A percentile compares a stretch with the other conserved stretches of the same genome.
phyloP scores from a whole-genome alignment of 2,329 filamentous ascomycete species.

The Aspergillus sp. region DNA sequence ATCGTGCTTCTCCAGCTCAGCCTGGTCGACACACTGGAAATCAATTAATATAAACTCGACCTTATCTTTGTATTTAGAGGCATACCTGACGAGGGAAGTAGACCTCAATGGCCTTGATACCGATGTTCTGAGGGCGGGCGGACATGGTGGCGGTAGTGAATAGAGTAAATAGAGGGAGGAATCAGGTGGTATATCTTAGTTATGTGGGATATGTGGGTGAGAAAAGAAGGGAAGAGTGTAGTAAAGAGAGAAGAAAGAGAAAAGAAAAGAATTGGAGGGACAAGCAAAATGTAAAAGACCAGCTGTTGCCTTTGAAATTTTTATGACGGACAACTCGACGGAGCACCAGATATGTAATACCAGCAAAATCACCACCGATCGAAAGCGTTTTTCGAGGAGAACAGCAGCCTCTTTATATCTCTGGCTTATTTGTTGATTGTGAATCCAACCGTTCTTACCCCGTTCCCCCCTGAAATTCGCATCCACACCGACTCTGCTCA shows the following conservation, averaged over 20 bases:
- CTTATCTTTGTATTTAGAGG: neutral
- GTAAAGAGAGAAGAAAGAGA: constrained; percentile 6
- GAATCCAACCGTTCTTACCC: neutral
- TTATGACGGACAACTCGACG: no score
- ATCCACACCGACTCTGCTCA: neutral
- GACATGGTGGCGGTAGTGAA: constrained; percentile 50
- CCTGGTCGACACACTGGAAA: constrained; percentile 71
- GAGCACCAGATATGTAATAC: no score
- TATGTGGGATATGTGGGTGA: no score
- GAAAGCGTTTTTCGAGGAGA: no score
- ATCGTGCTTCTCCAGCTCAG: constrained; percentile 79
- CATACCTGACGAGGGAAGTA: constrained; percentile 80
- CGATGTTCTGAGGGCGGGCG: constrained; percentile 74
- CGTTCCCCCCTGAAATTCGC: neutral
- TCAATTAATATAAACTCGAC: constrained; percentile 9
- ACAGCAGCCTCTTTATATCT: no score
- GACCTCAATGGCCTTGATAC: constrained; percentile 88
- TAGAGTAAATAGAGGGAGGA: constrained; percentile 1
- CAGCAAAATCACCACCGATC: no score
- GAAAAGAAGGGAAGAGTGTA: neutral
- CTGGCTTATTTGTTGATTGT: no score
- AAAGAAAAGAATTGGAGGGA: constrained; percentile 1
- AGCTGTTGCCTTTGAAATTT: neutral
- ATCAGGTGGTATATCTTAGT: neutral
- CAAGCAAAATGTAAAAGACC: constrained; percentile 2